A percentile compares a stretch with the other conserved stretches of the same genome.
Conservation (phyloP, 257 asterid genomes). For the Nicotiana otophora region DNA sequence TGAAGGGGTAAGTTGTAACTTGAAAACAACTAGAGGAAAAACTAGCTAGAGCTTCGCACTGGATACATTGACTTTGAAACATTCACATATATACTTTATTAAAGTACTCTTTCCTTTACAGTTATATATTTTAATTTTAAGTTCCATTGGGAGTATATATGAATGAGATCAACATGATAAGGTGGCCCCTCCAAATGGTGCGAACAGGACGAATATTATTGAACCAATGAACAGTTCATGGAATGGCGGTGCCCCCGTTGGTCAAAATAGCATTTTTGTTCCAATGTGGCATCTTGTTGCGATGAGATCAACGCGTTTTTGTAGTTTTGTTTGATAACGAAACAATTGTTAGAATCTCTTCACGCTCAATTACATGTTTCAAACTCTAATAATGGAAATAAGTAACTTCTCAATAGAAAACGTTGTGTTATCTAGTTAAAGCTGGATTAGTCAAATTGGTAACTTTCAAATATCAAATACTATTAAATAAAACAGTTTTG, state of each 20-base stretch:
- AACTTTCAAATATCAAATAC: too few relatives aligned
- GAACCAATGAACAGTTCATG: background rate
- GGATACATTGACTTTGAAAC: background rate
- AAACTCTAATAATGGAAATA: too few relatives aligned
- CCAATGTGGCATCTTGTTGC: background rate
- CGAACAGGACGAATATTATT: background rate
- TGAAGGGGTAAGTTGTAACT: too few relatives aligned
- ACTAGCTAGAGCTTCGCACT: too few relatives aligned
- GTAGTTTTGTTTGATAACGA: background rate
- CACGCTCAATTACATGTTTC: background rate
- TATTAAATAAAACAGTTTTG: background rate
- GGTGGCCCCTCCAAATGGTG: conserved; percentile 1
- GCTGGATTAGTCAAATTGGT: too few relatives aligned
- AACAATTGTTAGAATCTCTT: background rate
- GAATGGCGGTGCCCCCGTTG: background rate
- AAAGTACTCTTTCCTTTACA: background rate
- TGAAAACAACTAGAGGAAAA: too few relatives aligned
- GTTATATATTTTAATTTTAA: background rate
- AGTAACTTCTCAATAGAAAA: too few relatives aligned
- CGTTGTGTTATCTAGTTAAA: too few relatives aligned
- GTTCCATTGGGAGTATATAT: background rate
- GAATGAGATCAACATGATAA: background rate
- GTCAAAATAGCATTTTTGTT: background rate
- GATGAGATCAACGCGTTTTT: conserved; percentile 3
- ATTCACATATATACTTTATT: background rate